These are phyloP conservation scores for Bauhinia variegata DNA, from an alignment of 306 rosid genomes.

Conservation along the genomic window DNA sequence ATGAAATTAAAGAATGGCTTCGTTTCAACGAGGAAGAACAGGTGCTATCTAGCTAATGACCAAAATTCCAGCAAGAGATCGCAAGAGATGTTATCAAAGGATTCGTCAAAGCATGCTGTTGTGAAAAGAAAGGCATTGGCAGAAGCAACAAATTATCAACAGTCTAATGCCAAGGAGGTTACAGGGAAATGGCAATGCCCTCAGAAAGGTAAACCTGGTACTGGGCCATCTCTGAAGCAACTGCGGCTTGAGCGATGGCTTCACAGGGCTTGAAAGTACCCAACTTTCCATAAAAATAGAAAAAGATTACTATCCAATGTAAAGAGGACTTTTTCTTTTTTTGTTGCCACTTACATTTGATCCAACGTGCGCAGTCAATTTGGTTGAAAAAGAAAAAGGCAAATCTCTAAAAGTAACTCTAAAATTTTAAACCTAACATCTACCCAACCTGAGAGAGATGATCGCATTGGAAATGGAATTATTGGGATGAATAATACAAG, in stretches of 20 bases:
- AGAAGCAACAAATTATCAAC: constrained; percentile 68
- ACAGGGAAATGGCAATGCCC: constrained; percentile 91
- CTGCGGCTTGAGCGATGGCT: constrained; percentile 90
- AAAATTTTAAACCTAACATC: no score
- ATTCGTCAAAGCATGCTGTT: constrained; percentile 28
- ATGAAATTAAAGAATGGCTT: constrained; percentile 50
- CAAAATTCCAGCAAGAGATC: constrained; percentile 43
- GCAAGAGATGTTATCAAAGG: constrained; percentile 18
- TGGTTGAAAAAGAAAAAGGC: no score
- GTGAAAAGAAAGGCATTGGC: constrained; percentile 58
- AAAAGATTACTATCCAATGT: no score
- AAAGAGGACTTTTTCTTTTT: no score
- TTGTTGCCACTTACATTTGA: no score
- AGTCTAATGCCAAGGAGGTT: constrained; percentile 41
- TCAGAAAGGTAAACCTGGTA: constrained; percentile 68
- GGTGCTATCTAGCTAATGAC: constrained; percentile 17
- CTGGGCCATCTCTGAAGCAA: constrained; percentile 83
- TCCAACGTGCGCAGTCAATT: no score
- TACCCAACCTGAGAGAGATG: no score
- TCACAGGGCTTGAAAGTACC: constrained; percentile 42
- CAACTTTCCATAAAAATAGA: no score
- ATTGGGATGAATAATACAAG: no score
- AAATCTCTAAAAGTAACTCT: no score
- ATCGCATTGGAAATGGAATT: no score
- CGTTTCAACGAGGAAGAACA: constrained; percentile 56